These are phyloP conservation scores for Phaseolus coccineus DNA, from an alignment of 331 rosid genomes.

Conservation along the genomic window DNA sequence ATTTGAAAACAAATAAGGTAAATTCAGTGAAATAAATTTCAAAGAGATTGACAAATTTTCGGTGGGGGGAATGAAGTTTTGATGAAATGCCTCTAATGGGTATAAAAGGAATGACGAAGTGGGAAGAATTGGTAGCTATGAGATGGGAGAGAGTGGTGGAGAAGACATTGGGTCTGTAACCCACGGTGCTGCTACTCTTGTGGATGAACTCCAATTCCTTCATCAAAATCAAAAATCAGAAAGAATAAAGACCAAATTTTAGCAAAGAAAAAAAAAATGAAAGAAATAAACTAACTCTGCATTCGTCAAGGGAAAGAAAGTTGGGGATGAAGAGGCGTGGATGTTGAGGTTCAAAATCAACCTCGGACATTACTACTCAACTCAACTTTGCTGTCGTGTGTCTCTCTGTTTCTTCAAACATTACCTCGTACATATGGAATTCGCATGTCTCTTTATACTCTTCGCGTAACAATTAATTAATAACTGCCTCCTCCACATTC, in stretches of 20 bases:
- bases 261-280: not conserved
- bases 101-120: constrained; percentile 75
- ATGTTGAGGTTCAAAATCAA: constrained; percentile 31
- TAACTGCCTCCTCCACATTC: not conserved
- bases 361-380: constrained; percentile 41
- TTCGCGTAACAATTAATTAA: not conserved
- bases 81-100: constrained; percentile 70
- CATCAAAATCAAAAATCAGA: not conserved
- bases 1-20: constrained; percentile 6
- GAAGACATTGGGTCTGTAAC: constrained; percentile 86
- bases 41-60: not conserved
- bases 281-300: constrained; percentile 53
- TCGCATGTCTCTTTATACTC: not conserved
- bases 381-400: not conserved
- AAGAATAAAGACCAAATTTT: not conserved
- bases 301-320: constrained; percentile 61
- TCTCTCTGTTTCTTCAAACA: not conserved
- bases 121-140: constrained; percentile 72
- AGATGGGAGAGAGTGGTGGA: constrained; percentile 92
- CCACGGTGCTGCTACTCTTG: constrained; percentile 86
- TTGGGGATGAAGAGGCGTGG: constrained; percentile 64
- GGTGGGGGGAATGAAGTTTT: not conserved
- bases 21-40: not conserved
- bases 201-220: constrained; percentile 87
- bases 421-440: not conserved